phyloP scores from a whole-genome alignment of 345 rosid genomes.

The Populus nigra region DNA sequence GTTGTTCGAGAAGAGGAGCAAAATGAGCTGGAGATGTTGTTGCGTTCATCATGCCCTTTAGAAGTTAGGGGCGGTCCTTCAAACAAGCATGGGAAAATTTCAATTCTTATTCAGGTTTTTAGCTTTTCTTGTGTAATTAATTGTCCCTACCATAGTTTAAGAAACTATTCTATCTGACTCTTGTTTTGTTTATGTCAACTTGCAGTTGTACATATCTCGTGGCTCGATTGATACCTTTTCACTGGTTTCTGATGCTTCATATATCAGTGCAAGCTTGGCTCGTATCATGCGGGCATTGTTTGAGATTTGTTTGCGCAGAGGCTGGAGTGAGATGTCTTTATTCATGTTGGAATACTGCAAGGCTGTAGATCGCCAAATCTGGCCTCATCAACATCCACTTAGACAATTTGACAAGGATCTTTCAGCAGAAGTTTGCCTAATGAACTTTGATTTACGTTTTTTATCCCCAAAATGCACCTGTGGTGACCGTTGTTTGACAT shows the following conservation, averaged over 20 bases:
- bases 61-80: conserved; percentile 92
- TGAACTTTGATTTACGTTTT: not conserved
- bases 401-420: conserved; percentile 89
- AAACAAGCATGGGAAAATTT: conserved; percentile 92
- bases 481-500: conserved; percentile 23
- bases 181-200: conserved; percentile 26
- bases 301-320: conserved; percentile 88
- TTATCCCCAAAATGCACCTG: conserved; percentile 6
- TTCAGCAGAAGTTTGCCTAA: conserved; percentile 64
- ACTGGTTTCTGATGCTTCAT: conserved; percentile 89
- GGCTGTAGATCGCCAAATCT: conserved; percentile 94
- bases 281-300: conserved; percentile 94
- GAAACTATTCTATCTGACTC: conserved; percentile 9
- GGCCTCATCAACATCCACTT: conserved; percentile 96
- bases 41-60: conserved; percentile 75
- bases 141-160: conserved; percentile 19
- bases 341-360: conserved; percentile 97
- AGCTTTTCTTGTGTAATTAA: conserved; percentile 13
- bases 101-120: conserved; percentile 89
- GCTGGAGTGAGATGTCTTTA: conserved; percentile 87
- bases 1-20: conserved; percentile 98
- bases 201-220: conserved; percentile 93
- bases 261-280: conserved; percentile 97
- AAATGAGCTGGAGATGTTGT: conserved; percentile 78
- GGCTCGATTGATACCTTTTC: conserved; percentile 93